Conservation (phyloP, 257 asterid species). For the Rehmannia glutinosa region DNA sequence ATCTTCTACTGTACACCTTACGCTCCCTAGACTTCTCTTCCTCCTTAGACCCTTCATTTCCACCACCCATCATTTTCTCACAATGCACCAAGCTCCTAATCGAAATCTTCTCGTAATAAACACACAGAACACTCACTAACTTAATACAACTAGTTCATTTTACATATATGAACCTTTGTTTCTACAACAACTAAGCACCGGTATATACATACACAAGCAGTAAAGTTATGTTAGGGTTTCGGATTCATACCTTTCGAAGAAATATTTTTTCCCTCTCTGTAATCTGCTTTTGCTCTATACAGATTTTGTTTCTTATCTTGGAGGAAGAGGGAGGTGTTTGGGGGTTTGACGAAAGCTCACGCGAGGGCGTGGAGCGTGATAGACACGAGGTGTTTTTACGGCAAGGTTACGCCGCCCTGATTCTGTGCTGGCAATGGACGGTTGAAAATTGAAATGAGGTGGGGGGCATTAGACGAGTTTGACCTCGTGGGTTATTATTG, state of each 20-base stretch:
- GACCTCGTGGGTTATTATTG: background rate
- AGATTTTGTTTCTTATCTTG: constrained; percentile 25
- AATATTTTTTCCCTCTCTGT: constrained; percentile 12
- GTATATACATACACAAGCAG: background rate
- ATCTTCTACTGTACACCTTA: constrained; percentile 64
- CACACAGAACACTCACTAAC: constrained; percentile 15
- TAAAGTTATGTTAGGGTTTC: constrained; percentile 22
- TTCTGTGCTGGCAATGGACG: constrained; percentile 13
- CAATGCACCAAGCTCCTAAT: constrained; percentile 25
- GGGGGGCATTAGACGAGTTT: background rate
- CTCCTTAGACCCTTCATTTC: constrained; percentile 53
- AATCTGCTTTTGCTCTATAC: constrained; percentile 11
- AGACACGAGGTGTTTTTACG: constrained; percentile 5
- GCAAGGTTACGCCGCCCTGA: constrained; percentile 16
- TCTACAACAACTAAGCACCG: constrained; percentile 14
- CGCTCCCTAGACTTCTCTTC: constrained; percentile 45
- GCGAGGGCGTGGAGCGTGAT: constrained; percentile 28
- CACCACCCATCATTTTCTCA: constrained; percentile 44
- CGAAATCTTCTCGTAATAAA: too few relatives aligned
- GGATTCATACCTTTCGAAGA: constrained; percentile 33
- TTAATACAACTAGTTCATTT: constrained; percentile 4
- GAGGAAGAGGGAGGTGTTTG: constrained; percentile 16
- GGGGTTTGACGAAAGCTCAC: constrained; percentile 21
- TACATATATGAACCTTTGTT: background rate
- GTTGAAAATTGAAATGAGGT: constrained; percentile 1